Evolutionary conservation across 306 rosid genomes (phyloP).

Genomic region (Prunus armeniaca): DNA sequence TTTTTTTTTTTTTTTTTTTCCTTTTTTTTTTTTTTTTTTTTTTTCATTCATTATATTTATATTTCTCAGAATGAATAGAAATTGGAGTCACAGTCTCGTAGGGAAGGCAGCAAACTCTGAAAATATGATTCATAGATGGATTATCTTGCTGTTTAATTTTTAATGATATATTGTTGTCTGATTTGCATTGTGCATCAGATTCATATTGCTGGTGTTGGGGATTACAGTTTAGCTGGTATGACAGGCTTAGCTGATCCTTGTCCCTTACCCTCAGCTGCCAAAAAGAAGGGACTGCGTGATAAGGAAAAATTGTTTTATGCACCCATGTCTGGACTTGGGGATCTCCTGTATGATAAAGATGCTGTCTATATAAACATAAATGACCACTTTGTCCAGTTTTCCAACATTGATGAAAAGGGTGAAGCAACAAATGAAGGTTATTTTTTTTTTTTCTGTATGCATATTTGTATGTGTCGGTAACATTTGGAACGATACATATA

Average conservation of each 20-base stretch:
- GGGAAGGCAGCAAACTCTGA: background rate
- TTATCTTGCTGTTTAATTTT: background rate
- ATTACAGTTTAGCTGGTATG: slow-evolving; percentile 57
- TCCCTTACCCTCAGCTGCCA: slow-evolving; percentile 96
- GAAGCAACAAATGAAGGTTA: slow-evolving; percentile 53
- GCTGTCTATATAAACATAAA: slow-evolving; percentile 85
- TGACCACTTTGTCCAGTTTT: slow-evolving; percentile 80
- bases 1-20: too few relatives aligned
- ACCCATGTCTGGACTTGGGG: slow-evolving; percentile 98
- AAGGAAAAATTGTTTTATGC: slow-evolving; percentile 87
- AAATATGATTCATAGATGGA: background rate
- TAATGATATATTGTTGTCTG: slow-evolving; percentile 10
- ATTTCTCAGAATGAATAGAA: too few relatives aligned
- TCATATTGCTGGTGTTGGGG: slow-evolving; percentile 96
- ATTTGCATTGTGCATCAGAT: slow-evolving; percentile 52
- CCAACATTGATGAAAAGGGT: slow-evolving; percentile 59
- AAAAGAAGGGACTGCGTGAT: slow-evolving; percentile 95
- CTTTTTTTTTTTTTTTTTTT: too few relatives aligned
- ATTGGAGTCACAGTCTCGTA: too few relatives aligned
- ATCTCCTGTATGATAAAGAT: slow-evolving; percentile 91
- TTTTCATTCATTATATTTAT: too few relatives aligned
- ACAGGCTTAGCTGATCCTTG: slow-evolving; percentile 84
- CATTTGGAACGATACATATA: background rate
- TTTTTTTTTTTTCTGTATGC: background rate
- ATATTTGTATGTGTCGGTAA: background rate